Percentiles rank a stretch among this genome's conserved stretches.
phyloP scores from a whole-genome alignment of 305 asterid species.

The Fraxinus platypoda region DNA sequence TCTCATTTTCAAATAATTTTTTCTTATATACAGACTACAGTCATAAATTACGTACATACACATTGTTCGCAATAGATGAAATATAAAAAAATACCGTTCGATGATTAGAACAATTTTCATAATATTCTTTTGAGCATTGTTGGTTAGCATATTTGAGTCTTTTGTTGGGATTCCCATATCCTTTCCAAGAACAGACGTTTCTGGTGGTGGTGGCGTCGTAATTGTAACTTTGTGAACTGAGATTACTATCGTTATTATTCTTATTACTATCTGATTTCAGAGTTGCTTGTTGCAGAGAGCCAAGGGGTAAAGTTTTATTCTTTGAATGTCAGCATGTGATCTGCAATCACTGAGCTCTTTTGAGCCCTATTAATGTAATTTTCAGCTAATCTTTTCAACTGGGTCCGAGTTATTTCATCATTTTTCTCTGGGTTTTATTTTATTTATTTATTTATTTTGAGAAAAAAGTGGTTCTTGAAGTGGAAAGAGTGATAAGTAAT shows the following conservation, averaged over 20 bases:
- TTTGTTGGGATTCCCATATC: conserved; percentile 38
- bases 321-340: conserved; percentile 48
- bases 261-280: conserved; percentile 26
- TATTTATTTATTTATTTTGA: background rate
- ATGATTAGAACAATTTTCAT: background rate
- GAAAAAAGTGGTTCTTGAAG: conserved; percentile 19
- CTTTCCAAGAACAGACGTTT: conserved; percentile 36
- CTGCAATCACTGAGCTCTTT: conserved; percentile 36
- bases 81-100: conserved; percentile 7
- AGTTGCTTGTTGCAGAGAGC: conserved; percentile 32
- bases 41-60: background rate
- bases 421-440: conserved; percentile 24
- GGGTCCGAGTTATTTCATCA: conserved; percentile 32
- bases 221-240: conserved; percentile 19
- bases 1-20: conserved; percentile 21
- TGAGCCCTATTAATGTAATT: conserved; percentile 27
- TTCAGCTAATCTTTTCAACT: conserved; percentile 29
- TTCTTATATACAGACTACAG: background rate
- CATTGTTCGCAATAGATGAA: background rate
- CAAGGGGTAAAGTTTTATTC: conserved; percentile 23
- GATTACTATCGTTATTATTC: conserved; percentile 12
- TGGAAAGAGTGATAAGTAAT: conserved; percentile 26
- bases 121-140: conserved; percentile 31
- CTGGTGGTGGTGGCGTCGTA: conserved; percentile 27
- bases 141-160: conserved; percentile 43